Evolutionary conservation across 2,329 filamentous ascomycete genomes (phyloP).

Genomic region (Aspergillus texensis): DNA sequence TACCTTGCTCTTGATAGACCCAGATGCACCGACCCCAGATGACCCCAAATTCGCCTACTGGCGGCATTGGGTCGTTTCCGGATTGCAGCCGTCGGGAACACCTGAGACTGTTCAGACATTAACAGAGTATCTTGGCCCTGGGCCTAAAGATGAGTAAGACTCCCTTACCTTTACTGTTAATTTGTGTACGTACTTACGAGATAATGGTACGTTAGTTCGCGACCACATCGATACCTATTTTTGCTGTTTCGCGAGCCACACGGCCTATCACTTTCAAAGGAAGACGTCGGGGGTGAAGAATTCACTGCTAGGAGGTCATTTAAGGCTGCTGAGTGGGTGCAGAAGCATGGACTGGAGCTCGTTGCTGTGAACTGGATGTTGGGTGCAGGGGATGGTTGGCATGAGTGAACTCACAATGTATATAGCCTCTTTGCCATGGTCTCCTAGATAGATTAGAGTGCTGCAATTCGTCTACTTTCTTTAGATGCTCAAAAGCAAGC

Average conservation of each 20-base stretch:
- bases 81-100: conserved; percentile 1
- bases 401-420: not conserved
- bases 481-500: too few species aligned
- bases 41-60: conserved; percentile 24
- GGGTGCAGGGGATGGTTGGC: conserved; percentile 22
- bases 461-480: too few species aligned
- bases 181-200: not conserved
- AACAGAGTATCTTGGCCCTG: conserved; percentile 22
- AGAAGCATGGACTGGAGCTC: conserved; percentile 13
- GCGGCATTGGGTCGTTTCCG: conserved; percentile 21
- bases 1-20: conserved; percentile 19
- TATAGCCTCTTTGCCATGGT: not conserved
- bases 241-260: conserved; percentile 19
- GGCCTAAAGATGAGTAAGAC: conserved; percentile 22
- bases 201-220: conserved; percentile 5
- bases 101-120: not conserved
- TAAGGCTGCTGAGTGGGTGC: conserved; percentile 14
- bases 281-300: conserved; percentile 21
- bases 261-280: conserved; percentile 6
- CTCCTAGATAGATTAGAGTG: too few species aligned
- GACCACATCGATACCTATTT: conserved; percentile 20
- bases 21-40: conserved; percentile 20
- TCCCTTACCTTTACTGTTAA: accelerated
- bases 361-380: conserved; percentile 22
- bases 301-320: conserved; percentile 19